Conservation (phyloP, 768 basidiomycete species). For the Mycena crocata region DNA sequence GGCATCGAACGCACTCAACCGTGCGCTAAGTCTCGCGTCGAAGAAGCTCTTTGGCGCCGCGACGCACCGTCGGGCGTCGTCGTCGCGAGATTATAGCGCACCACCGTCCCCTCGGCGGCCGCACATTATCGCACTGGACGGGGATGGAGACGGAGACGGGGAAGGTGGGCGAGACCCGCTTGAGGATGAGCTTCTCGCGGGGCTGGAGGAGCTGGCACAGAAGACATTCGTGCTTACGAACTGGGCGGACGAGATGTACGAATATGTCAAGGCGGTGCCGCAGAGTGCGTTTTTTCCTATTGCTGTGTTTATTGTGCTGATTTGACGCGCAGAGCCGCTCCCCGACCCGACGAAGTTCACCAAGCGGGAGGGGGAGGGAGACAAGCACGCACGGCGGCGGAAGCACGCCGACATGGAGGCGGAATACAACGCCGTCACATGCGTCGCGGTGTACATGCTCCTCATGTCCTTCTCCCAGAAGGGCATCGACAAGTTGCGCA, state of each 20-base stretch:
- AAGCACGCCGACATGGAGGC: constrained; percentile 83
- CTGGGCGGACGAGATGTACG: constrained; percentile 96
- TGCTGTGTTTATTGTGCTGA: constrained; percentile 16
- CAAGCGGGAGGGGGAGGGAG: constrained; percentile 77
- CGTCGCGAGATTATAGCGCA: constrained; percentile 50
- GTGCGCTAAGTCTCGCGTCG: constrained; percentile 83
- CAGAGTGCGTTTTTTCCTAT: constrained; percentile 67
- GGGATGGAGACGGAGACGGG: constrained; percentile 49
- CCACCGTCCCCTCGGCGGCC: constrained; percentile 69
- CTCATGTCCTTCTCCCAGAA: constrained; percentile 93
- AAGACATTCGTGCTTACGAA: constrained; percentile 94
- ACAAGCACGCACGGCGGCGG: constrained; percentile 74
- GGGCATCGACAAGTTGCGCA: constrained; percentile 86
- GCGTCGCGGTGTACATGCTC: constrained; percentile 90
- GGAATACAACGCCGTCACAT: constrained; percentile 86
- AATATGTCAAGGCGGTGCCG: constrained; percentile 85
- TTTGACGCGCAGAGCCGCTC: constrained; percentile 70
- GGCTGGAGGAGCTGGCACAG: constrained; percentile 91
- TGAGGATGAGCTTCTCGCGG: constrained; percentile 85
- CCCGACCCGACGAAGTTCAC: constrained; percentile 83
- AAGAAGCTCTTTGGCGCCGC: constrained; percentile 82
- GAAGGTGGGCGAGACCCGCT: constrained; percentile 69
- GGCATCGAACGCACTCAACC: constrained; percentile 79
- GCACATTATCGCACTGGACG: constrained; percentile 60
- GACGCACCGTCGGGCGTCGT: constrained; percentile 46